These are phyloP conservation scores for Ascosphaera aggregata DNA, from an alignment of 2,329 filamentous ascomycete genomes.

Conservation along the genomic window DNA sequence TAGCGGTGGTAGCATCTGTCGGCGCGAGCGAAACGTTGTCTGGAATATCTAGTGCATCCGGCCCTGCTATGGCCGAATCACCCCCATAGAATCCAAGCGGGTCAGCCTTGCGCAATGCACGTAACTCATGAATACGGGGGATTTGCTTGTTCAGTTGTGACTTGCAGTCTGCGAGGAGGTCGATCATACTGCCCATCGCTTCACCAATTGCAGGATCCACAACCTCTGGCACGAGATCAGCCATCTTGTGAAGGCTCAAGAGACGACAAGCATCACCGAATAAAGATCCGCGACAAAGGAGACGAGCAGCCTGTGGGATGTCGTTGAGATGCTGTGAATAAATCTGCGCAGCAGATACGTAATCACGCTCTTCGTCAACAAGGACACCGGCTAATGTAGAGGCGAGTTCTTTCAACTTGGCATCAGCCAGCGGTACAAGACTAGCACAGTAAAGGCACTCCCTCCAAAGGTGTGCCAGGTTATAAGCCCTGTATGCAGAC, in stretches of 20 bases:
- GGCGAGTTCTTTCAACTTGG: constrained; percentile 45
- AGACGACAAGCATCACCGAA: constrained; percentile 80
- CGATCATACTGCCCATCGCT: constrained; percentile 58
- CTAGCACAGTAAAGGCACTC: constrained; percentile 67
- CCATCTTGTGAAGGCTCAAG: constrained; percentile 30
- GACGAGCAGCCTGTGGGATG: constrained; percentile 43
- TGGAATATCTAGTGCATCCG: constrained; percentile 45
- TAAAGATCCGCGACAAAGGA: constrained; percentile 65
- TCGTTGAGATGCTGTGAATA: constrained; percentile 61
- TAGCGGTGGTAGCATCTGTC: constrained; percentile 54
- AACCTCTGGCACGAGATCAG: constrained; percentile 37
- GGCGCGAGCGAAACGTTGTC: constrained; percentile 85
- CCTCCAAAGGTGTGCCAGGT: constrained; percentile 68
- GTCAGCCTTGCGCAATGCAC: constrained; percentile 57
- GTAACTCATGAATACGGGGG: constrained; percentile 62
- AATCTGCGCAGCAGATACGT: constrained; percentile 53
- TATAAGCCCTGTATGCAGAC: constrained; percentile 62
- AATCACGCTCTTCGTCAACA: constrained; percentile 59
- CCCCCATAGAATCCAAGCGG: constrained; percentile 78
- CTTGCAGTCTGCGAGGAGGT: constrained; percentile 85
- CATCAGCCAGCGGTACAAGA: constrained; percentile 36
- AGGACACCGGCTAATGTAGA: constrained; percentile 52
- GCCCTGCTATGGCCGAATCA: constrained; percentile 31
- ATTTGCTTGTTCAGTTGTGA: constrained; percentile 64
- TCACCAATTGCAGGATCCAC: constrained; percentile 65